A percentile compares a stretch with the other conserved stretches of the same genome.
phyloP scores from a whole-genome alignment of 192 early-diverging fungal species.

The Coemansia sp. region DNA sequence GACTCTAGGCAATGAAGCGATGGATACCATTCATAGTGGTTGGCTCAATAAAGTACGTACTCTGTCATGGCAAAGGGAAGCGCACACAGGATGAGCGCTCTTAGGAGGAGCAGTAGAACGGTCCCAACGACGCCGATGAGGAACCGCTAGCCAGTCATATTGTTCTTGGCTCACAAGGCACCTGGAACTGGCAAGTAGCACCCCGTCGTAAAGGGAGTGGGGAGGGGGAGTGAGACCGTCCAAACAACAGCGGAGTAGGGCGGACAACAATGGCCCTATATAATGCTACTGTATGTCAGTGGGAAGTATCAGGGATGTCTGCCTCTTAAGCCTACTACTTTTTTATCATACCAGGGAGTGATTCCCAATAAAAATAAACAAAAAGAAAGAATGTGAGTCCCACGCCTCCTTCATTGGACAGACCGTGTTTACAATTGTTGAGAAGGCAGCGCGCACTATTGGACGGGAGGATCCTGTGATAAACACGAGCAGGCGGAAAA shows the following conservation, averaged over 20 bases:
- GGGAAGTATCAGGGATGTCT: background rate
- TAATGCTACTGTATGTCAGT: background rate
- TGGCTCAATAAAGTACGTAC: constrained; percentile 1
- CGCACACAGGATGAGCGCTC: background rate
- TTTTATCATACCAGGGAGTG: background rate
- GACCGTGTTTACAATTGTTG: background rate
- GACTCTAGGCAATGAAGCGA: background rate
- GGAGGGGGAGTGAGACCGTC: background rate
- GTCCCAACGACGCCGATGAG: background rate
- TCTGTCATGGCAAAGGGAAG: background rate
- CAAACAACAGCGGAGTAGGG: constrained; percentile 10
- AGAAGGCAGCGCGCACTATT: background rate
- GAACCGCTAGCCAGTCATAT: background rate
- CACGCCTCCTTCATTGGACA: background rate
- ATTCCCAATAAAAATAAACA: constrained; percentile 8
- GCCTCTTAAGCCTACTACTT: background rate
- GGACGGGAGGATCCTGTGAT: background rate
- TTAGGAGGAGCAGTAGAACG: constrained; percentile 7
- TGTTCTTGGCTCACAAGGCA: background rate
- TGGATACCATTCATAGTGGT: constrained; percentile 2
- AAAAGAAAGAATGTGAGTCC: constrained; percentile 8
- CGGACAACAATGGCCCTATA: background rate
- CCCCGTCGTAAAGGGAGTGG: background rate
- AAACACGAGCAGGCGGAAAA: background rate
- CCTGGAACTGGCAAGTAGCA: background rate